Percentiles rank a stretch among this genome's conserved stretches.
These are phyloP conservation scores for Berkeleyomyces rouxiae DNA, from an alignment of 2,329 filamentous ascomycete genomes.

Conservation along the genomic window DNA sequence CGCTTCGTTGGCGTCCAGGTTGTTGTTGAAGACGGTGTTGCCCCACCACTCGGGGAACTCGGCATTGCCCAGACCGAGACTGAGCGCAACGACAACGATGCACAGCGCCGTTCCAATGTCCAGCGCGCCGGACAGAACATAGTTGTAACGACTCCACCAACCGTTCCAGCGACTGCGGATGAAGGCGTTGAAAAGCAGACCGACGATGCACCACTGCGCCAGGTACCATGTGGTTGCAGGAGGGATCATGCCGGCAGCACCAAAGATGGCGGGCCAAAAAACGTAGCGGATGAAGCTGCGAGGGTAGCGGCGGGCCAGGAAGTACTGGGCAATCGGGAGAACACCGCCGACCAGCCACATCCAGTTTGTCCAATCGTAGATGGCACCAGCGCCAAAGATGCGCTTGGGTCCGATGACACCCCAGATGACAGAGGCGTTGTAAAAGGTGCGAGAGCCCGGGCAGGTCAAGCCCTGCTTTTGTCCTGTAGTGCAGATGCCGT, in stretches of 20 bases:
- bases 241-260: slow-evolving; percentile 32
- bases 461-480: slow-evolving; percentile 38
- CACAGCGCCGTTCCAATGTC: slow-evolving; percentile 42
- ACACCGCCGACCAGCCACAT: slow-evolving; percentile 38
- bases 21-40: slow-evolving; percentile 23
- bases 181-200: slow-evolving; percentile 37
- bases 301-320: slow-evolving; percentile 31
- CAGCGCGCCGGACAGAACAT: slow-evolving; percentile 39
- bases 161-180: slow-evolving; percentile 33
- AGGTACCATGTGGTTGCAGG: slow-evolving; percentile 40
- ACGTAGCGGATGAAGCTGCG: slow-evolving; percentile 31
- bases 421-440: slow-evolving; percentile 43
- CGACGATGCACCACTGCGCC: slow-evolving; percentile 37
- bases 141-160: slow-evolving; percentile 46
- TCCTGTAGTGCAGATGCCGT: slow-evolving; percentile 31
- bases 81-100: slow-evolving; percentile 34
- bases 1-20: slow-evolving; percentile 19
- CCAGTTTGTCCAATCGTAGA: slow-evolving; percentile 34
- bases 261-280: slow-evolving; percentile 37
- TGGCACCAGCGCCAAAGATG: slow-evolving; percentile 23
- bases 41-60: slow-evolving; percentile 36
- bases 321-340: slow-evolving; percentile 32
- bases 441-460: slow-evolving; percentile 41
- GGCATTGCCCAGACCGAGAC: slow-evolving; percentile 29
- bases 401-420: slow-evolving; percentile 34